Base-by-base conservation (phyloP, 129 eudicot genomes). In the Saposhnikovia divaricata region DNA sequence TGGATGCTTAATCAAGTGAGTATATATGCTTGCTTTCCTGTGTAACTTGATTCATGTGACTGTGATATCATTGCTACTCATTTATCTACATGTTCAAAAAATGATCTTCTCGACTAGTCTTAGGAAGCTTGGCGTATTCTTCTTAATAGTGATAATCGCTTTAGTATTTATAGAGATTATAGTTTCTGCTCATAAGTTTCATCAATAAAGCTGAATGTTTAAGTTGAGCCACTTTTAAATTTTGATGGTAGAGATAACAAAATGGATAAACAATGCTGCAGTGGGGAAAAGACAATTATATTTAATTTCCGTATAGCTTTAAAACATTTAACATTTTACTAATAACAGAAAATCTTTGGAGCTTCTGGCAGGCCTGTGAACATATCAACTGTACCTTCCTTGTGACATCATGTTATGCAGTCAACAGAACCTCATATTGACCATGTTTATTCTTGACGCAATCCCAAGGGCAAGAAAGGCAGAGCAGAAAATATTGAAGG, bases 1-100 rank as follows among this genome's bases (percentile, higher is more conserved):
- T 89, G 92, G 92, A 89, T 89, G 92, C 92, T 89, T 82, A 89
- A 89, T 77, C 92, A 89, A 89, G 92, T 89, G 77, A 73, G 77
- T 44, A n/a, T 8, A 23, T 42, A 42, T 23, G 31, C 6, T 21
- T 43, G 51, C 34, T 7, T 43, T 8, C 51, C 12, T 9, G 45
- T 40, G 1, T 10, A 39, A 39, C 23, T 72, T 72, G 21, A n/a
- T 72, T 15, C 11, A 72, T 72, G 48, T 40, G 9, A 28, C 72
- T 65, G n/a, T n/a, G 5, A 11, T 65, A 3, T 57, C 11, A 25
- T 13, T 28, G 71, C 38, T 25, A 63, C 34, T 63, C 37, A 4
- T 11, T 27, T 9, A 25, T 27, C 21, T 7, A 70, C 0, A 18
- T 70, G 27, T 37, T 27, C 45, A 19, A 71, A 38, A 71, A 34